These are phyloP conservation scores for Oldenlandia corymbosa DNA, from an alignment of 257 asterid species.

Conservation along the genomic window DNA sequence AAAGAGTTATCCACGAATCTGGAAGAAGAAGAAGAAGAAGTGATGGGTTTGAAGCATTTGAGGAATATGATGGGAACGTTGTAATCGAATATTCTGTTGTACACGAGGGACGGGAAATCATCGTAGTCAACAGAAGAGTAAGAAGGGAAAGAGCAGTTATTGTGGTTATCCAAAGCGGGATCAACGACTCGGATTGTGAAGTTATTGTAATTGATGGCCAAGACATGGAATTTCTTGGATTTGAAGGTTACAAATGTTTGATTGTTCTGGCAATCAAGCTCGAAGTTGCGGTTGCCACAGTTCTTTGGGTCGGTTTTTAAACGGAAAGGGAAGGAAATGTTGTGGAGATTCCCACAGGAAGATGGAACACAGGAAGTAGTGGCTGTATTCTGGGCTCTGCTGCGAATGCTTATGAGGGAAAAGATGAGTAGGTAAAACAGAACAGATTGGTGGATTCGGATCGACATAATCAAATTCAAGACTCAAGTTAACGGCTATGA, in stretches of 20 bases:
- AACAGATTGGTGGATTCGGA: neutral
- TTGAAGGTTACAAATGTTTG: slow-evolving; percentile 21
- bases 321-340: slow-evolving; percentile 50
- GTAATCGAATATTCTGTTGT: neutral
- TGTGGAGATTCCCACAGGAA: slow-evolving; percentile 36
- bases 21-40: slow-evolving; percentile 28
- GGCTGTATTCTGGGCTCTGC: slow-evolving; percentile 26
- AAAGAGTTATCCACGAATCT: slow-evolving; percentile 28
- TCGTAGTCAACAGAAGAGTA: slow-evolving; percentile 13
- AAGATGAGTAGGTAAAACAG: slow-evolving; percentile 20
- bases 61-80: slow-evolving; percentile 16
- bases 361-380: slow-evolving; percentile 36
- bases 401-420: slow-evolving; percentile 8
- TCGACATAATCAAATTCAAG: slow-evolving; percentile 23
- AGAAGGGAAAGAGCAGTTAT: slow-evolving; percentile 27
- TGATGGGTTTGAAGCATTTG: slow-evolving; percentile 30
- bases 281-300: slow-evolving; percentile 36
- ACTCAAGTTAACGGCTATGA: neutral
- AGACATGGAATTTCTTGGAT: slow-evolving; percentile 32
- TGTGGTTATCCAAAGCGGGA: slow-evolving; percentile 32
- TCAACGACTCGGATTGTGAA: slow-evolving; percentile 46
- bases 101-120: slow-evolving; percentile 17
- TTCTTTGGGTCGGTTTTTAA: slow-evolving; percentile 32
- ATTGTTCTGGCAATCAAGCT: slow-evolving; percentile 46
- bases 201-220: slow-evolving; percentile 35